phyloP scores from a whole-genome alignment of 2,329 filamentous ascomycete genomes.

The Monilinia laxa region DNA sequence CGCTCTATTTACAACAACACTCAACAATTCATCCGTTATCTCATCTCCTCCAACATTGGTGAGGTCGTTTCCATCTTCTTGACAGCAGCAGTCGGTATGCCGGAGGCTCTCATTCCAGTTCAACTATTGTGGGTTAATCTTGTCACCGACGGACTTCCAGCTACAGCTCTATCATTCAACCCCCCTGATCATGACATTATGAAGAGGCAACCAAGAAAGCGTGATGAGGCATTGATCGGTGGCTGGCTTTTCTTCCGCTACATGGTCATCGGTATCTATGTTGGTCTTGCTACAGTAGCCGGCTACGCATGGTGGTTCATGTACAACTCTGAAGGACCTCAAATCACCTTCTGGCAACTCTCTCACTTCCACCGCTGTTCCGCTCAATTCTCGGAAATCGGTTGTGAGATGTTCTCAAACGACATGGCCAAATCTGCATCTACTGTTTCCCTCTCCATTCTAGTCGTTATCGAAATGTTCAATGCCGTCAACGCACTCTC shows the following conservation, averaged over 20 bases:
- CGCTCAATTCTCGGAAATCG: conserved; percentile 80
- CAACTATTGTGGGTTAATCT: conserved; percentile 99
- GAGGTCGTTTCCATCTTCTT: conserved; percentile 99
- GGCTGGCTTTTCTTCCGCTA: conserved; percentile 98
- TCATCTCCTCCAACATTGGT: conserved; percentile 98
- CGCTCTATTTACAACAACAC: conserved; percentile 99
- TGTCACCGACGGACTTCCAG: conserved; percentile 94
- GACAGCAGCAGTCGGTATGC: conserved; percentile 94
- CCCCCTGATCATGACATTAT: conserved; percentile 98
- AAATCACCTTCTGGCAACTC: conserved; percentile 87
- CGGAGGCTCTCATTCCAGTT: conserved; percentile 93
- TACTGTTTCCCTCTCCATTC: conserved; percentile 84
- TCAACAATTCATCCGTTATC: conserved; percentile 97
- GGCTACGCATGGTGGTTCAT: conserved; percentile 99
- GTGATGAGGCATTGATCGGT: conserved; percentile 87
- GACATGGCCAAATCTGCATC: conserved; percentile 85
- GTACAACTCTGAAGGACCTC: conserved; percentile 85
- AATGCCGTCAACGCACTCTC: conserved; percentile 98
- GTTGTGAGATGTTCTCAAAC: conserved; percentile 87
- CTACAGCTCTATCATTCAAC: conserved; percentile 96
- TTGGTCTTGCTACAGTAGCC: conserved; percentile 89
- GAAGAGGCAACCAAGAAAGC: conserved; percentile 85
- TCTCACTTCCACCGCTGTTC: conserved; percentile 93
- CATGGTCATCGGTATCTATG: conserved; percentile 92
- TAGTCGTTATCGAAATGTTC: conserved; percentile 99